Evolutionary conservation across 345 rosid species (phyloP).

Genomic region (Camelina laxa): DNA sequence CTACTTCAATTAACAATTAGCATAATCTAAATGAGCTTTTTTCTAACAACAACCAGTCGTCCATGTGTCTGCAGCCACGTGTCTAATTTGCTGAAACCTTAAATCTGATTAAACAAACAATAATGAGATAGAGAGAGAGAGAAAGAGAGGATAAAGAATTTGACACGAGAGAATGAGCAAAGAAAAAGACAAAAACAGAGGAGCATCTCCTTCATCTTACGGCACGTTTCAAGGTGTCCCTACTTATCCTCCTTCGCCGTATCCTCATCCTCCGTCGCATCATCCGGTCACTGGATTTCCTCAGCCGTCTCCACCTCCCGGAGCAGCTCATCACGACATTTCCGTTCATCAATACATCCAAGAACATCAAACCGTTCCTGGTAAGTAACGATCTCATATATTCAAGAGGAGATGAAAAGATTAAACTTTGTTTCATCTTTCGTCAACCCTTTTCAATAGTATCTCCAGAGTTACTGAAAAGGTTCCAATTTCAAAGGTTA

Average conservation of each 20-base stretch:
- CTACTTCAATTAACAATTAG: slow-evolving; percentile 16
- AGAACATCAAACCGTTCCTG: slow-evolving; percentile 76
- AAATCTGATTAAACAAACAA: neutral
- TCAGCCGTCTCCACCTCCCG: slow-evolving; percentile 80
- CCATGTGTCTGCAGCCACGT: neutral
- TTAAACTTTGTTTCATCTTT: neutral
- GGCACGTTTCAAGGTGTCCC: slow-evolving; percentile 95
- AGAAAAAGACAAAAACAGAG: slow-evolving; percentile 49
- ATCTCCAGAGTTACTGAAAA: neutral
- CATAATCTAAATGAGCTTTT: neutral
- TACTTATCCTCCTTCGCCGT: slow-evolving; percentile 58
- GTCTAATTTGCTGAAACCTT: neutral
- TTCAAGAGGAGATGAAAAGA: neutral
- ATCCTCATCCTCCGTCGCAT: slow-evolving; percentile 36
- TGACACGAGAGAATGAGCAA: slow-evolving; percentile 32
- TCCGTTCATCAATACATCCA: slow-evolving; percentile 56
- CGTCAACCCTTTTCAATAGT: slow-evolving; percentile 7
- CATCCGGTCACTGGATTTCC: slow-evolving; percentile 67
- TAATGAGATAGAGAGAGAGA: neutral
- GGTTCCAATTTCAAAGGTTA: neutral
- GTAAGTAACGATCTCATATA: slow-evolving; percentile 38
- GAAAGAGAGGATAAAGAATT: neutral
- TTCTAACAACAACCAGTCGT: slow-evolving; percentile 10
- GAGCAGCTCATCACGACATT: slow-evolving; percentile 43
- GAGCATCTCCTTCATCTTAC: slow-evolving; percentile 53